Percentiles rank a stretch among this genome's conserved stretches.
Evolutionary conservation across 2,329 filamentous ascomycete species (phyloP).

Genomic region (Penicillium polonicum): DNA sequence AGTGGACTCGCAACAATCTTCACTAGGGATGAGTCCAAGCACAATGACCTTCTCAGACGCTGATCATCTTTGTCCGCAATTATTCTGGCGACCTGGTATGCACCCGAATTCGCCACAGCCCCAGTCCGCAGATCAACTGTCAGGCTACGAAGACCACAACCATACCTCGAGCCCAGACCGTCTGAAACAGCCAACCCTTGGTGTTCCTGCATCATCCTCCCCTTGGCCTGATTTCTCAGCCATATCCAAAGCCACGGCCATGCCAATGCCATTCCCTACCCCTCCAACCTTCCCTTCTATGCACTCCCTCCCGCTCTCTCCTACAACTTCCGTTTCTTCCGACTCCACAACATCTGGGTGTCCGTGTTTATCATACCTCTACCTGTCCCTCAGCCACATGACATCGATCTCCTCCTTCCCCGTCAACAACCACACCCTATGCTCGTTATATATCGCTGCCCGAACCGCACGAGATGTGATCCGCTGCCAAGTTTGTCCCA

Average conservation of each 20-base stretch:
- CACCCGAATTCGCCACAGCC: conserved; percentile 8
- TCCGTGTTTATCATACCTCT: conserved; percentile 44
- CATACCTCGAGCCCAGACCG: conserved; percentile 27
- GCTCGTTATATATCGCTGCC: conserved; percentile 44
- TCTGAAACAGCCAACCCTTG: conserved; percentile 22
- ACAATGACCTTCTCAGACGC: conserved; percentile 22
- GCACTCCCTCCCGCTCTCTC: conserved; percentile 23
- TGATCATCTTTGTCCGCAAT: conserved; percentile 29
- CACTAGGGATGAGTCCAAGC: conserved; percentile 18
- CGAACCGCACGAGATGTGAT: conserved; percentile 44
- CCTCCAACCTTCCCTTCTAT: conserved; percentile 22
- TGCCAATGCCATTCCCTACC: conserved; percentile 24
- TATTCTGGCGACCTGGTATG: conserved; percentile 16
- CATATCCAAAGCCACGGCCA: conserved; percentile 33
- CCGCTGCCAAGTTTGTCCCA: conserved; percentile 44
- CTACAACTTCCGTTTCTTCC: conserved; percentile 20
- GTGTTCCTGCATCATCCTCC: conserved; percentile 31
- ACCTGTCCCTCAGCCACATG: conserved; percentile 45
- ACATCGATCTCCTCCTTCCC: conserved; percentile 45
- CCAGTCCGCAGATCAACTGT: conserved; percentile 20
- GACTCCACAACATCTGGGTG: conserved; percentile 30
- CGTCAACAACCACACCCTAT: conserved; percentile 43
- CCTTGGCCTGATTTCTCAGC: conserved; percentile 46
- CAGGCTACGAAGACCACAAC: conserved; percentile 27
- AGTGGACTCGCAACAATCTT: conserved; percentile 20